phyloP scores from a whole-genome alignment of 192 early-diverging fungal genomes.

The Dimargaris xerosporica region DNA sequence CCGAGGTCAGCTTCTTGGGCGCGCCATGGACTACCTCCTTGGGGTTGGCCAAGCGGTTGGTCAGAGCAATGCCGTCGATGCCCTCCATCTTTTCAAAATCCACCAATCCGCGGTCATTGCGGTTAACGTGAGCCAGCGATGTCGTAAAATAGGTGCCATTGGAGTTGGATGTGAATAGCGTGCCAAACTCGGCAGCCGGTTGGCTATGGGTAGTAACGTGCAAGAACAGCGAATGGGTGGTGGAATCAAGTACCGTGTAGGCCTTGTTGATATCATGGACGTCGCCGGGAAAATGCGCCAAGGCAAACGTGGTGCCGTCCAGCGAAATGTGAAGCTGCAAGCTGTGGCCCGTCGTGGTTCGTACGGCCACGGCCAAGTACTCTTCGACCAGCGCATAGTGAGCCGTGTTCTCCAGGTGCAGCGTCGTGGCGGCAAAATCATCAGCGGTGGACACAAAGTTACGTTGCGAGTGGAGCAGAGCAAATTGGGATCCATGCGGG shows the following conservation, averaged over 20 bases:
- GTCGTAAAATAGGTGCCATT: constrained; percentile 70
- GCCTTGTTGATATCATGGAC: constrained; percentile 33
- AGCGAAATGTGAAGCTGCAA: constrained; percentile 48
- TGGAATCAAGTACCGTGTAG: constrained; percentile 58
- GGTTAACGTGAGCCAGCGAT: constrained; percentile 57
- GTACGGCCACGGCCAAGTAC: constrained; percentile 63
- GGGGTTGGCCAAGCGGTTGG: constrained; percentile 63
- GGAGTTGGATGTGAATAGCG: constrained; percentile 78
- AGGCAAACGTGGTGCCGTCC: constrained; percentile 51
- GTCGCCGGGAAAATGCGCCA: constrained; percentile 65
- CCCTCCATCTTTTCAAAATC: constrained; percentile 86
- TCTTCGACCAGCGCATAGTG: constrained; percentile 66
- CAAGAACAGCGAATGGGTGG: constrained; percentile 40
- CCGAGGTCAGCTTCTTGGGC: constrained; percentile 43
- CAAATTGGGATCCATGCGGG: constrained; percentile 36
- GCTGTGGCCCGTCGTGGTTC: constrained; percentile 21
- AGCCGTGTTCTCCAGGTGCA: constrained; percentile 51
- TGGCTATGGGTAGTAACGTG: constrained; percentile 42
- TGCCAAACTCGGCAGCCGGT: constrained; percentile 54
- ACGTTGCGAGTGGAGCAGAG: constrained; percentile 32
- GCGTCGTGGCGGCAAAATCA: constrained; percentile 32
- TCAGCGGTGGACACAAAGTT: constrained; percentile 45
- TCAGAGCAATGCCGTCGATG: constrained; percentile 68
- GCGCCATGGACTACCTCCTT: constrained; percentile 33
- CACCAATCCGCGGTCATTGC: constrained; percentile 56